These are phyloP conservation scores for Penicillium atrosanguineum DNA, from an alignment of 495 filamentous ascomycete genomes.

Conservation along the genomic window DNA sequence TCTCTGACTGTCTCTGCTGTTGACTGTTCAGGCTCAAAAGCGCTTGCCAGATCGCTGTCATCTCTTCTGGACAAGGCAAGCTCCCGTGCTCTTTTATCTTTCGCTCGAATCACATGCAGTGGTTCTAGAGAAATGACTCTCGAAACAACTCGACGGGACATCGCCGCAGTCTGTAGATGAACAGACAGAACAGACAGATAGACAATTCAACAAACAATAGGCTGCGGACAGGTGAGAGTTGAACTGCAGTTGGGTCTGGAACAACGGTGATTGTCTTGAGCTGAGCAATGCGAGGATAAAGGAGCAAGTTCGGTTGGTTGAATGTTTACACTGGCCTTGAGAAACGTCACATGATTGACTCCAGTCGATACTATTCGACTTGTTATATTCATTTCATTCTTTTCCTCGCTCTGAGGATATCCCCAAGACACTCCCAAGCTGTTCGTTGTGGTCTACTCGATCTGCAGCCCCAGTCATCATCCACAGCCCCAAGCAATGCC, in stretches of 20 bases:
- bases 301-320: too few species aligned
- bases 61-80: background rate
- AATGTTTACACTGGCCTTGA: too few species aligned
- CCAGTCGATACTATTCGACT: too few species aligned
- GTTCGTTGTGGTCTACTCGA: background rate
- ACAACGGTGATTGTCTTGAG: too few species aligned
- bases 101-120: slow-evolving; percentile 2
- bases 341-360: too few species aligned
- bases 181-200: background rate
- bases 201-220: background rate
- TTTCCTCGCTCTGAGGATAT: background rate
- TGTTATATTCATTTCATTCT: background rate
- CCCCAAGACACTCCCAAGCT: background rate
- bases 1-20: background rate
- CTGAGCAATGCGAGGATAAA: too few species aligned
- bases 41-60: background rate
- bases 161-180: background rate
- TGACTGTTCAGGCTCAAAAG: background rate
- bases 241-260: too few species aligned
- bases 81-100: slow-evolving; percentile 1
- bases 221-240: background rate
- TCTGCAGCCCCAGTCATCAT: background rate
- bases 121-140: slow-evolving; percentile 5
- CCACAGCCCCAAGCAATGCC: background rate
- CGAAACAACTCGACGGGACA: background rate